Conservation (phyloP, 306 rosid species). For the Astragalus membranaceus region DNA sequence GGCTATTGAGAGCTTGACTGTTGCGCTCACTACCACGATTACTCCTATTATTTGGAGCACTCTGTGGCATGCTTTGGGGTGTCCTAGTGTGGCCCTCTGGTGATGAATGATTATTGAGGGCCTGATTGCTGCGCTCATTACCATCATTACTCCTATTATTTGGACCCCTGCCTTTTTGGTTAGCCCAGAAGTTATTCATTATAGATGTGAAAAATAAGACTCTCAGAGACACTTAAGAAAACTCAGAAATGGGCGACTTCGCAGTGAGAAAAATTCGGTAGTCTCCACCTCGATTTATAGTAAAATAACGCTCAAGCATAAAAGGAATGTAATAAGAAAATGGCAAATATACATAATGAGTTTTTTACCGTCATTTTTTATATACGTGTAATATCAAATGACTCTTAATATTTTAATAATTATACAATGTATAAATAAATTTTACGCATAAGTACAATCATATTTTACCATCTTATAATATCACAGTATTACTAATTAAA, state of each 20-base stretch:
- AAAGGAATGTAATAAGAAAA: neutral
- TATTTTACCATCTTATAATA: too few relatives aligned
- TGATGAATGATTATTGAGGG: neutral
- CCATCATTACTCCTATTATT: neutral
- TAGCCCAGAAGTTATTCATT: neutral
- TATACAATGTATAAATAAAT: neutral
- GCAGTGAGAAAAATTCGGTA: neutral
- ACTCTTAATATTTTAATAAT: neutral
- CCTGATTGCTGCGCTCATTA: neutral
- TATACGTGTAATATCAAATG: neutral
- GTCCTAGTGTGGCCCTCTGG: neutral
- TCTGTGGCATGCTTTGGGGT: neutral
- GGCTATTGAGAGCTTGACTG: neutral
- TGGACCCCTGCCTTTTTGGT: neutral
- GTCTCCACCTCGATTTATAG: neutral
- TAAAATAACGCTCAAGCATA: neutral
- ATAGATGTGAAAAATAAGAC: neutral
- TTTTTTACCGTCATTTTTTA: neutral
- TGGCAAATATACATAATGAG: neutral
- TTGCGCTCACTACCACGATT: neutral
- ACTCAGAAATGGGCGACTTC: neutral
- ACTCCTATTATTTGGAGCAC: neutral
- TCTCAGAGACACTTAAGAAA: neutral
- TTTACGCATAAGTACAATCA: too few relatives aligned
- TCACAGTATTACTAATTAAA: too few relatives aligned